Percentiles rank a stretch among this genome's conserved stretches.
Evolutionary conservation across 805 yeast genomes (phyloP).

Genomic region (Yarrowia sp.): DNA sequence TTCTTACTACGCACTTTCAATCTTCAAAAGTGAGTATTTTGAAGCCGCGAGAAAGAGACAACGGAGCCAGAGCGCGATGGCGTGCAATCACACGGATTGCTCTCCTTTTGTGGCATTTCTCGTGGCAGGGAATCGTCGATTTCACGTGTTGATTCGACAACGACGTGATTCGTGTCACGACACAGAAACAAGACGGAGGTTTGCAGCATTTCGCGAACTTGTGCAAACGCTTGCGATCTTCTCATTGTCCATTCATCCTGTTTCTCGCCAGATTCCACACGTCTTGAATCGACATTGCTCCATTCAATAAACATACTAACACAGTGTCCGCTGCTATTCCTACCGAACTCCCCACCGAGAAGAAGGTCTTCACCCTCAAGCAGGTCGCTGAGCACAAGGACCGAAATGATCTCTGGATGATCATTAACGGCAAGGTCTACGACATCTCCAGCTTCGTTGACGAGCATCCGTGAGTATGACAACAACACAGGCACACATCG

Average conservation of each 20-base stretch:
- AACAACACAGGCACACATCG: not conserved
- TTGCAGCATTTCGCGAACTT: too few species aligned
- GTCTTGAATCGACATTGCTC: too few species aligned
- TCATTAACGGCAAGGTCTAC: conserved; percentile 66
- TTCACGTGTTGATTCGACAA: too few species aligned
- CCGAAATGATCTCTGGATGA: conserved; percentile 67
- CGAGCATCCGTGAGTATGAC: conserved; percentile 52
- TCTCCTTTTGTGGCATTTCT: too few species aligned
- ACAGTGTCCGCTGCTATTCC: conserved; percentile 20
- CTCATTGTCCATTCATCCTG: too few species aligned
- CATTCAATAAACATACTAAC: not conserved
- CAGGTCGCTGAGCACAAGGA: conserved; percentile 49
- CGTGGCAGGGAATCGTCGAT: too few species aligned
- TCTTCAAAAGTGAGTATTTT: conserved; percentile 4
- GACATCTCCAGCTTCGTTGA: conserved; percentile 55
- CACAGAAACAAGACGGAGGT: too few species aligned
- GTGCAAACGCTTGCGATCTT: too few species aligned
- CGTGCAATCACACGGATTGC: too few species aligned
- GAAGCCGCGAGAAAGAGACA: not conserved
- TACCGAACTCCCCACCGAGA: conserved; percentile 19
- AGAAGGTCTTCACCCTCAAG: conserved; percentile 38
- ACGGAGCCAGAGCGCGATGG: not conserved
- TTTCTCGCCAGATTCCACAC: too few species aligned
- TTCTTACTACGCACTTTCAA: conserved; percentile 4
- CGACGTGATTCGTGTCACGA: too few species aligned